Base-by-base conservation (phyloP, 2,329 filamentous ascomycete genomes). In the Endoconidiophora polonica region DNA sequence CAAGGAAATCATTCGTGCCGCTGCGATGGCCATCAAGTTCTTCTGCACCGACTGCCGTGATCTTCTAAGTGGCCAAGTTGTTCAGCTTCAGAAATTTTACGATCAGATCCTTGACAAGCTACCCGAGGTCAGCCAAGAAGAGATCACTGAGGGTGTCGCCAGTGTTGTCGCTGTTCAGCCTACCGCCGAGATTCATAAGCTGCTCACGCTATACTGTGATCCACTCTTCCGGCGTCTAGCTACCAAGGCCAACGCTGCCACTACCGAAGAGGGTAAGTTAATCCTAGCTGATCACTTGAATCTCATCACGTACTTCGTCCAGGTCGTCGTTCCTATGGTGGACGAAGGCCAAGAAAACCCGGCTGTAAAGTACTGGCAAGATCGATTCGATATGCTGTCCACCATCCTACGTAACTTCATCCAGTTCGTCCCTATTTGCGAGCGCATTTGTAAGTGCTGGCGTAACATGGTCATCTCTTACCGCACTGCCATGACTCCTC, bases 401-500 rank as follows among this genome's bases (percentile, higher is more conserved):
- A 86, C 83, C 5, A 84, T 98, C 54, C 74, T 93, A 50, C 83
- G 93, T 59, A 90, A 81, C 61, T 98, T 96, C 62, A 76, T 88
- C 54, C 71, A 75, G 58, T 95, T 88, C 57, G 74, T 81, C 12
- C 90, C 91, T 3, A 93, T 98, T 53, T 83, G 93, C 56, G 91
- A 98, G 68, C 76, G 90, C 40, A 78, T 98, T 23, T 96, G 90
- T 65, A 79, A 90, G 55, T 95, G 86, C 70, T 98, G 90, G 87
- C 79, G 93, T 55, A 84, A 90, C 62, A 95, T 96, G 85, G 78
- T 98, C 38, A 86, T 96, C 53, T 94, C 88, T 0, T 96, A 96
- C 65, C 79, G 91, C 56, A 91, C 83, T 2, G 83, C 83, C 46
- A 94, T 93, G 71, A 77, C 83, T 12, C 87, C 90, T 22, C 68